Base-by-base conservation (phyloP, 2,329 filamentous ascomycete species). In the Helminthosporium solani region DNA sequence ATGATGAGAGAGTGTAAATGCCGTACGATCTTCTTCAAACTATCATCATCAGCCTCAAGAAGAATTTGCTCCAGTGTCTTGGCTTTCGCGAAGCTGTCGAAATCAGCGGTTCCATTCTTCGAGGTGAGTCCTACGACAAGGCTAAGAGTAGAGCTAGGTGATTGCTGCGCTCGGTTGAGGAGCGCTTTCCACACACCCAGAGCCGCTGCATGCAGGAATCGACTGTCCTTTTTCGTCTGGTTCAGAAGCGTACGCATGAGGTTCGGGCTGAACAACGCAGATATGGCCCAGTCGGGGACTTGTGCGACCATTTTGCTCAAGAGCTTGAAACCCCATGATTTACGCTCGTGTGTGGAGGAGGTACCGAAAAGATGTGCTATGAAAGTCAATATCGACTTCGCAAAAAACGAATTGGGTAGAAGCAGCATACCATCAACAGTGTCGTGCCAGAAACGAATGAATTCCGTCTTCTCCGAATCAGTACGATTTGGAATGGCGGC, bases 251-350 rank as follows among this genome's bases (percentile, higher is more conserved):
- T 64, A 39, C 83, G 80, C 72, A 95, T 84, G 18, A 96, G 75
- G 59, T 96, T 95, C 51, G 85, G 83, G 59, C 88, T 90, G 66
- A 97, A 95, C 0, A 96, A 75, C 7, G 77, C 53, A 68, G 77
- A 42, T 74, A 80, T 57, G 78, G 79, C 46, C 65, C 75, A 53
- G 52, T 68, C 53, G 68, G 81, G 64, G 9, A 16, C 30, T 41
- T 41, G 39, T 19, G 9, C 73, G 3, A 96, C 73, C 57, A 90
- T 82, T 61, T 86, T 88, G 58, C 86, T 84, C 61, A 96, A 89
- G 2, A 97, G 80, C 60, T 91, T 83, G 71, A 97, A 92, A 0
- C 94, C 94, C 70, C 90, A 90, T 61, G 89, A 90, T 70, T 96
- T 97, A 45, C 95, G 87, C 57, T 91, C 89, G 34, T 91, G 84